Base-by-base conservation (phyloP, 192 early-diverging fungal species). In the Polychytrium aggregatum region DNA sequence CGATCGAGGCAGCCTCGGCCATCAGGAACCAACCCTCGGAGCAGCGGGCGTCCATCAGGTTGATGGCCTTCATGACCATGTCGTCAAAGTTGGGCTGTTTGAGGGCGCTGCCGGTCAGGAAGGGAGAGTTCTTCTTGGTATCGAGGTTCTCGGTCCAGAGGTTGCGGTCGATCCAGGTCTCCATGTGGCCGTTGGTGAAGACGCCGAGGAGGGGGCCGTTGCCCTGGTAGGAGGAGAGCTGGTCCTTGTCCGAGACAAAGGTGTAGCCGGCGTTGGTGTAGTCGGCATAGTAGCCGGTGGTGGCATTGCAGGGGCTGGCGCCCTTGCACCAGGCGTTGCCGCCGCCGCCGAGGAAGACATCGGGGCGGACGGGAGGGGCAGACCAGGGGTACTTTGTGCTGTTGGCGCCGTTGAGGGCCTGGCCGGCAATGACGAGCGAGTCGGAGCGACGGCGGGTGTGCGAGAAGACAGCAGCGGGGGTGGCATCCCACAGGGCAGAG, bases 291-390 rank as follows among this genome's bases (percentile, higher is more conserved):
- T 71, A 70, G 52, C 77, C 68, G n/a, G 52, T 52, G 16, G 60
- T 63, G 41, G 74, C 68, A 24, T 63, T 45, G 44, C 55, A 65
- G 44, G 59, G 55, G 48, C 43, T 42, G 25, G 14, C 28, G 37
- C 27, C 36, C 28, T 38, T 42, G 54, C 36, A 64, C 65, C 79
- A 81, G 50, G 52, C 74, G 39, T 66, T 70, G 46, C 74, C 79
- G 60, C 80, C 80, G 49, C 80, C 80, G 30, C 73, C 73, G 39
- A 82, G 59, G 58, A 70, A 54, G 47, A 82, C 80, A 61, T 82
- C 80, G 36, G 79, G 65, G 34, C 61, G 53, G 50, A 71, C 68
- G 44, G 73, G 60, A 39, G 66, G 65, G 22, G 57, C 39, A 17
- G 13, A 8, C 63, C 63, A 65, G 25, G 28, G 38, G 16, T 20